A percentile compares a stretch with the other conserved stretches of the same genome.
These are phyloP conservation scores for Dioszegia crocea DNA, from an alignment of 768 basidiomycete genomes.

Conservation along the genomic window DNA sequence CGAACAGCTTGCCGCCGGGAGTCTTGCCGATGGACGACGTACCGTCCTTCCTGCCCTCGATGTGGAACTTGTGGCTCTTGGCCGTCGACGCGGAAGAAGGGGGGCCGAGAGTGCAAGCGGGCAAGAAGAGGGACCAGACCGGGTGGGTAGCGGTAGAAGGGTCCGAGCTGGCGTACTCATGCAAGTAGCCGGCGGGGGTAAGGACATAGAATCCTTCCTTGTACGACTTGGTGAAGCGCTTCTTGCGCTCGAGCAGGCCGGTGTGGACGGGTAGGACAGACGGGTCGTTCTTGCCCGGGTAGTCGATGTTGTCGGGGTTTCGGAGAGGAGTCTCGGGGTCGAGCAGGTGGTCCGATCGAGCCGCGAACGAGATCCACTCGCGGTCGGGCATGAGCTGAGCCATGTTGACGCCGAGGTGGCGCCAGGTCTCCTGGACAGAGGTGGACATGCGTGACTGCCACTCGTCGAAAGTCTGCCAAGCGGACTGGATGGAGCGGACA, in stretches of 20 bases:
- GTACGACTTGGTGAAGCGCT: constrained; percentile 82
- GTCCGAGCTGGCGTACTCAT: constrained; percentile 80
- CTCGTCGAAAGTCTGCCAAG: constrained; percentile 95
- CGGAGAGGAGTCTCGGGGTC: constrained; percentile 90
- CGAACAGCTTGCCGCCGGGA: constrained; percentile 45
- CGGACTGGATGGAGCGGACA: constrained; percentile 88
- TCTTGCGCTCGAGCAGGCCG: constrained; percentile 90
- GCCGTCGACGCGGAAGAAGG: constrained; percentile 64
- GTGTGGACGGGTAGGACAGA: constrained; percentile 78
- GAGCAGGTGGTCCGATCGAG: constrained; percentile 86
- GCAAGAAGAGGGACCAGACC: constrained; percentile 81
- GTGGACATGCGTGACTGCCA: constrained; percentile 66
- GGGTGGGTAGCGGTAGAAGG: constrained; percentile 58
- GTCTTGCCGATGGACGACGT: constrained; percentile 55
- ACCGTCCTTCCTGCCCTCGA: constrained; percentile 84
- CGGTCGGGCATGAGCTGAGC: constrained; percentile 73
- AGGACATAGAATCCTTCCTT: constrained; percentile 85
- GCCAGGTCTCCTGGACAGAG: constrained; percentile 71
- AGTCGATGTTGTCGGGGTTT: constrained; percentile 59
- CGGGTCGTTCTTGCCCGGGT: constrained; percentile 88
- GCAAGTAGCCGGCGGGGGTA: constrained; percentile 91
- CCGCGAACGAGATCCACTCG: constrained; percentile 95
- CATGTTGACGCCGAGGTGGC: constrained; percentile 67
- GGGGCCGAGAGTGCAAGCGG: constrained; percentile 91
- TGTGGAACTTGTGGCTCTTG: constrained; percentile 90